Evolutionary conservation across 148 eudicot species (phyloP).

Genomic region (Talinum fruticosum): DNA sequence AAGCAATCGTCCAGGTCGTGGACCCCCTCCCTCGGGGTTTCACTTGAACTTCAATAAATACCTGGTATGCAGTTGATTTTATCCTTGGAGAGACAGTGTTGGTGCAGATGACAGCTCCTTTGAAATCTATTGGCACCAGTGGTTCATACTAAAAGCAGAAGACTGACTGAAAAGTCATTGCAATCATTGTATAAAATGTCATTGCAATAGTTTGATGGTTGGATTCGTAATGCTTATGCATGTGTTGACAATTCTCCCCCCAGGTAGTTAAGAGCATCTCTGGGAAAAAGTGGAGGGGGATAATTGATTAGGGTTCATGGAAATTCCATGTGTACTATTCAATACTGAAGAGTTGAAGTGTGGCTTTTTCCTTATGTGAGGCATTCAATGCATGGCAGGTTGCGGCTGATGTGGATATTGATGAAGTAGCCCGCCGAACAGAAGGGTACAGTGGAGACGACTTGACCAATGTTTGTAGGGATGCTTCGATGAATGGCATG

Average conservation of each 20-base stretch:
- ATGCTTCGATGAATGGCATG: slow-evolving; percentile 97
- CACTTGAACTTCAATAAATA: background rate
- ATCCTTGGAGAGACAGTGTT: background rate
- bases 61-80: no score
- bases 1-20: background rate
- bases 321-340: no score
- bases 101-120: background rate
- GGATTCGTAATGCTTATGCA: background rate
- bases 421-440: slow-evolving; percentile 78
- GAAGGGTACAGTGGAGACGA: slow-evolving; percentile 99
- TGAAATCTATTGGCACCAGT: background rate
- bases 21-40: background rate
- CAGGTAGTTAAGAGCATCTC: background rate
- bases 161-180: background rate
- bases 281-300: background rate
- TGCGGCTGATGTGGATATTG: slow-evolving; percentile 76
- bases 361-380: background rate
- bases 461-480: slow-evolving; percentile 88
- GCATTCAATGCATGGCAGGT: slow-evolving; percentile 37
- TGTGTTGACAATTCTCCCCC: background rate
- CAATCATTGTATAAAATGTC: background rate
- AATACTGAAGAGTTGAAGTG: background rate
- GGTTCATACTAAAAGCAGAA: no score
- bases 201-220: background rate
- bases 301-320: background rate